Conservation (phyloP, 2,329 filamentous ascomycete species). For the Penicillium sp. region DNA sequence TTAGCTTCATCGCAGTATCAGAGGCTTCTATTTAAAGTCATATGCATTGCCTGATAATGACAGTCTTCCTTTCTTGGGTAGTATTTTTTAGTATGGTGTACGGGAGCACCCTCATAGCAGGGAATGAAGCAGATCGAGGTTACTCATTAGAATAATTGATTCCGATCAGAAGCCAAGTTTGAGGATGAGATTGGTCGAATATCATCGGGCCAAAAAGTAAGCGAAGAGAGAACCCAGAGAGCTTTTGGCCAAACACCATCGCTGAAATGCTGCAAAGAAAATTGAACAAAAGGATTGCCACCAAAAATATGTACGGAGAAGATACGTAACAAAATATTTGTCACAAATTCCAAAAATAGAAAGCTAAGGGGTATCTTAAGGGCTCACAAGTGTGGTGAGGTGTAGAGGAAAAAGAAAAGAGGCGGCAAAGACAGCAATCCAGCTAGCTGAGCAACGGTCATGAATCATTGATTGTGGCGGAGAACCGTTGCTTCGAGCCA, state of each 20-base stretch:
- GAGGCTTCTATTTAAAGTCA: not conserved
- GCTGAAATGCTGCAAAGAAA: conserved; percentile 9
- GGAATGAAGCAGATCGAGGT: too few relatives aligned
- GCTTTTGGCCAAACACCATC: conserved; percentile 7
- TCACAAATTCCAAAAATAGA: not conserved
- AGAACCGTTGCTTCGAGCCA: not conserved
- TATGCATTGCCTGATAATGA: not conserved
- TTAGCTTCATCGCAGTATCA: not conserved
- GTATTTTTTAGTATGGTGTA: not conserved
- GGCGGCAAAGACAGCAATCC: not conserved
- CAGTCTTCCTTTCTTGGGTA: not conserved
- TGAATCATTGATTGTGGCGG: not conserved
- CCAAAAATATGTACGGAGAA: not conserved
- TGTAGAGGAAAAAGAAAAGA: not conserved
- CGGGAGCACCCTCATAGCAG: not conserved
- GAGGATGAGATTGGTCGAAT: not conserved
- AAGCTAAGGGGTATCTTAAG: conserved; percentile 7
- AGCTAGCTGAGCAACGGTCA: not conserved
- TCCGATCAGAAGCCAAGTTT: not conserved
- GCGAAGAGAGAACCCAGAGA: not conserved
- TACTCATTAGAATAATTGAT: not conserved
- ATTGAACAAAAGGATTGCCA: not conserved
- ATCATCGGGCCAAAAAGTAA: not conserved
- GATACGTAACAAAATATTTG: not conserved
- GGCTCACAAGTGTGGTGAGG: not conserved